A percentile compares a stretch with the other conserved stretches of the same genome.
These are phyloP conservation scores for Hibiscus trionum DNA, from an alignment of 345 rosid genomes.

Conservation along the genomic window DNA sequence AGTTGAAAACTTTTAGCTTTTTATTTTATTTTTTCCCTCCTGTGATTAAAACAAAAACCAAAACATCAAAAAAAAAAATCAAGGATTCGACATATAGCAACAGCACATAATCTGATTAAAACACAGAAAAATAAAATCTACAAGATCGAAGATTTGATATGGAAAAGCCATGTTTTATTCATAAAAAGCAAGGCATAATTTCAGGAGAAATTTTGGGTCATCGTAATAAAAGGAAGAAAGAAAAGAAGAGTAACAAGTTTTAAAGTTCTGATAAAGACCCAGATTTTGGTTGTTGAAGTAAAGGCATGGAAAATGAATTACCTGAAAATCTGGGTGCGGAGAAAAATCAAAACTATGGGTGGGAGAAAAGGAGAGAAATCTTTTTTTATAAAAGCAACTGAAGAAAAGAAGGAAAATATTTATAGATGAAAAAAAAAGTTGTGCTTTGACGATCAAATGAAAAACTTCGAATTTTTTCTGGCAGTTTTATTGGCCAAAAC, in stretches of 20 bases:
- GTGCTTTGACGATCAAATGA: background rate
- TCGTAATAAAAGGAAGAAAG: background rate
- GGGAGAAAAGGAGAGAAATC: background rate
- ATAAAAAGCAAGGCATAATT: background rate
- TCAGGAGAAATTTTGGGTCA: background rate
- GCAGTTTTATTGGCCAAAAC: background rate
- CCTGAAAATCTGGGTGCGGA: slow-evolving; percentile 6
- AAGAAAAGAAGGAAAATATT: background rate
- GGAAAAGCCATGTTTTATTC: background rate
- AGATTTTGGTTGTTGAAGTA: background rate
- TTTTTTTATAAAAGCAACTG: background rate
- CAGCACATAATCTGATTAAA: slow-evolving; percentile 7
- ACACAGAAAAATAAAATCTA: slow-evolving; percentile 12
- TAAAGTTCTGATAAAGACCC: background rate
- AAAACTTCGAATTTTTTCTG: background rate
- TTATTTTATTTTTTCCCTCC: background rate
- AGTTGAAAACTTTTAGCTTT: background rate
- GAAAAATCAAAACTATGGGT: background rate
- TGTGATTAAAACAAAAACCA: slow-evolving; percentile 15
- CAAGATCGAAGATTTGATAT: slow-evolving; percentile 4
- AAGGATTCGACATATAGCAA: background rate
- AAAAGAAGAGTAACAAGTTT: background rate
- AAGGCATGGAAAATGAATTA: background rate
- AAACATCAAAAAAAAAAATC: background rate
- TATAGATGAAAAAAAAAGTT: background rate